Conservation (phyloP, 805 yeast species). For the Cyberlindnera saturnus region DNA sequence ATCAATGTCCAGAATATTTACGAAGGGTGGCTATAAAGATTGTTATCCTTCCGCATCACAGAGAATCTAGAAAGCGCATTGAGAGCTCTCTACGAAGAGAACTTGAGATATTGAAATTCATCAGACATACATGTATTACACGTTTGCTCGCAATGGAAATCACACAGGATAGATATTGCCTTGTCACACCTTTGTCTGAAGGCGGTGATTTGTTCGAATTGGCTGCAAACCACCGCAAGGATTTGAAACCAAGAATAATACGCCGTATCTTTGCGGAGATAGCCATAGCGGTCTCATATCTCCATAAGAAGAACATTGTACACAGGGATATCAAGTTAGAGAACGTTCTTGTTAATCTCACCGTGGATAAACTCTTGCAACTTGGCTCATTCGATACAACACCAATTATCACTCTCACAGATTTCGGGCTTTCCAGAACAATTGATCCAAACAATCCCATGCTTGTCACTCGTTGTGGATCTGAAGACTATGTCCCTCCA, state of each 20-base stretch:
- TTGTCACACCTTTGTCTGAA: conserved; percentile 68
- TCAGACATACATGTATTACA: conserved; percentile 68
- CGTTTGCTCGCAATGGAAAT: conserved; percentile 44
- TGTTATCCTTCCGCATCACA: conserved; percentile 34
- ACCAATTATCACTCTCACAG: conserved; percentile 61
- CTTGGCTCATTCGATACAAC: conserved; percentile 12
- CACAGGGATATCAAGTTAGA: conserved; percentile 93
- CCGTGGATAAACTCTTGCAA: conserved; percentile 26
- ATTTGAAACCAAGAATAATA: conserved; percentile 43
- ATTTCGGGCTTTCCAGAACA: conserved; percentile 80
- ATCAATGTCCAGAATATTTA: conserved; percentile 6
- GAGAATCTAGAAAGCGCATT: conserved; percentile 42
- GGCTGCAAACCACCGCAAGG: conserved; percentile 36
- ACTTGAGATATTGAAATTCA: conserved; percentile 49
- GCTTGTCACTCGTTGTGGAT: conserved; percentile 87
- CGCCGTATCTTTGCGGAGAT: conserved; percentile 66
- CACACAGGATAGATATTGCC: conserved; percentile 26
- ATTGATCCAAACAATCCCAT: conserved; percentile 56
- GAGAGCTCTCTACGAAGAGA: conserved; percentile 70
- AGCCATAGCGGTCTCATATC: conserved; percentile 59
- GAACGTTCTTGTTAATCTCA: conserved; percentile 53
- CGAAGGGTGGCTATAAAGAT: conserved; percentile 68
- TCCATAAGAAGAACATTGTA: conserved; percentile 64
- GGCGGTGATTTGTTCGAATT: conserved; percentile 86
- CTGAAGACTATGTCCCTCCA: conserved; percentile 95